phyloP scores from a whole-genome alignment of 768 basidiomycete species.

The Cyclocybe aegerita region DNA sequence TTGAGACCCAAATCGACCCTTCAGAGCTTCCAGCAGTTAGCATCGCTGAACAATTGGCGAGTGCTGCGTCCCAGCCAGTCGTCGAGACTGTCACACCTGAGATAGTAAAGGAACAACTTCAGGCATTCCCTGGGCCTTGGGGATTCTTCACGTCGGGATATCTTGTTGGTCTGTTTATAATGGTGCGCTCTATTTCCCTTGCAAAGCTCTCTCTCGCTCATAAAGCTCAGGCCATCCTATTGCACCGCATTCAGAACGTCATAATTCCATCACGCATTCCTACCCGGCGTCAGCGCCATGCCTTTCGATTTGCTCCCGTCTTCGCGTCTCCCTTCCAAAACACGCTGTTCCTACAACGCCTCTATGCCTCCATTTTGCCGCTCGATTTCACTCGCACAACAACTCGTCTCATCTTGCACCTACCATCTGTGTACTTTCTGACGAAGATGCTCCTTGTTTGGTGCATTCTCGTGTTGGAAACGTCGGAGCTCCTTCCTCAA shows the following conservation, averaged over 20 bases:
- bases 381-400: conserved; percentile 58
- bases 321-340: conserved; percentile 16
- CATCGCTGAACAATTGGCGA: conserved; percentile 12
- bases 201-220: no score
- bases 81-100: neutral
- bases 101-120: conserved; percentile 7
- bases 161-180: conserved; percentile 60
- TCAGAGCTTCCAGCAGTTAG: conserved; percentile 6
- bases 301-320: conserved; percentile 20
- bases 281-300: conserved; percentile 23
- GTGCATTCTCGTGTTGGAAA: conserved; percentile 58
- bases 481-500: conserved; percentile 31
- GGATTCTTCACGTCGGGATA: conserved; percentile 76
- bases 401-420: conserved; percentile 58
- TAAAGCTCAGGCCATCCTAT: conserved; percentile 52
- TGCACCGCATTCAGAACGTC: conserved; percentile 78
- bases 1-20: conserved; percentile 9
- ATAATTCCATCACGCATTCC: conserved; percentile 62
- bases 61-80: neutral
- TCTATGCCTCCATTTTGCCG: conserved; percentile 52
- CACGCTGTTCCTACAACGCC: conserved; percentile 19
- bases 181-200: conserved; percentile 41
- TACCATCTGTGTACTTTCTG: conserved; percentile 67
- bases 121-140: conserved; percentile 57
- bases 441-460: conserved; percentile 56